phyloP scores from a whole-genome alignment of 768 basidiomycete species.

The Russula abietina region DNA sequence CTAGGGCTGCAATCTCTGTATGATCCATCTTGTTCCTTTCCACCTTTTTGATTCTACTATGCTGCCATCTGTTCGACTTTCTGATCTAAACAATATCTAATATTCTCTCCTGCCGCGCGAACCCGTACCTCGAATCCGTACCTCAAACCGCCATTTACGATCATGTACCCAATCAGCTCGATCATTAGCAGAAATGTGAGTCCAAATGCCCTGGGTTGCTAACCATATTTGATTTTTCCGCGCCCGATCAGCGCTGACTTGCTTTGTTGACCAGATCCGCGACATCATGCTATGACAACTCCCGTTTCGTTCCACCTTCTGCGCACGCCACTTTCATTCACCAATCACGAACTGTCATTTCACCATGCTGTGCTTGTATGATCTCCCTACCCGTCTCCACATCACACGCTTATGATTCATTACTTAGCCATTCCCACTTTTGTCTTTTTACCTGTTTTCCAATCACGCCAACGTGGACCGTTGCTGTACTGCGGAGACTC shows the following conservation, averaged over 20 bases:
- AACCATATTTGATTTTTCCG: slow-evolving; percentile 9
- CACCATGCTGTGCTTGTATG: neutral
- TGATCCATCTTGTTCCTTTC: slow-evolving; percentile 10
- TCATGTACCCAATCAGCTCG: slow-evolving; percentile 37
- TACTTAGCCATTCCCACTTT: neutral
- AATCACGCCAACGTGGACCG: neutral
- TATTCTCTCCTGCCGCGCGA: slow-evolving; percentile 26
- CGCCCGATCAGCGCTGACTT: slow-evolving; percentile 13
- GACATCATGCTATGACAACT: slow-evolving; percentile 43
- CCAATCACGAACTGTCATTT: neutral
- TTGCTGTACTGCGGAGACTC: neutral
- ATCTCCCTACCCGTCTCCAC: neutral
- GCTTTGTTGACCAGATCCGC: slow-evolving; percentile 38
- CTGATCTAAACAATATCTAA: slow-evolving; percentile 31
- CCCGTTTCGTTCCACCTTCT: neutral
- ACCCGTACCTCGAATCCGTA: slow-evolving; percentile 23
- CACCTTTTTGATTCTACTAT: slow-evolving; percentile 17
- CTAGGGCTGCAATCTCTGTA: slow-evolving; percentile 20
- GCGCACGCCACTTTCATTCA: neutral
- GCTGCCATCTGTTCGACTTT: slow-evolving; percentile 27
- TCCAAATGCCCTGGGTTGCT: slow-evolving; percentile 26
- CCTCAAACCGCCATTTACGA: slow-evolving; percentile 20
- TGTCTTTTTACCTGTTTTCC: neutral
- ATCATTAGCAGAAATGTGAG: slow-evolving; percentile 68
- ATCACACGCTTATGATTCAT: neutral